phyloP scores from a whole-genome alignment of 1,139 yeast genomes.

The Geotrichum reessii region DNA sequence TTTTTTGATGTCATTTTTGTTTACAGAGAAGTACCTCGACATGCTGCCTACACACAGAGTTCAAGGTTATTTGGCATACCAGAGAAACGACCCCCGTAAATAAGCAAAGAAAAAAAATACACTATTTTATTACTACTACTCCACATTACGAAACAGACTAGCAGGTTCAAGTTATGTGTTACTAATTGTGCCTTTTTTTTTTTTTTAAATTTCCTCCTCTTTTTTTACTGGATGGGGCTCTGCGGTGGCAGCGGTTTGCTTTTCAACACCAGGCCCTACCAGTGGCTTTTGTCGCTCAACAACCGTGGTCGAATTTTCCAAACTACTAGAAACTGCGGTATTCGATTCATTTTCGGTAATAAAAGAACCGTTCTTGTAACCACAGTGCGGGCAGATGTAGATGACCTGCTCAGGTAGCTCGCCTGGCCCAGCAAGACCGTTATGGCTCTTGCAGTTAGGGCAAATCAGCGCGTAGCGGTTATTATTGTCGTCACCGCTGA shows the following conservation, averaged over 20 bases:
- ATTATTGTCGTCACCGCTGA: conserved; percentile 64
- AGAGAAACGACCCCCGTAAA: conserved; percentile 78
- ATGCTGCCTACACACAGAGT: conserved; percentile 64
- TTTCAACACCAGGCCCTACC: not conserved
- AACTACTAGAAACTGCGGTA: conserved; percentile 1
- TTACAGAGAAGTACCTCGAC: conserved; percentile 58
- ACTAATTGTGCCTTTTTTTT: not conserved
- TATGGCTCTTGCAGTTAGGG: conserved; percentile 56
- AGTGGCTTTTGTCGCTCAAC: conserved; percentile 2
- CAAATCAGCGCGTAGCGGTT: conserved; percentile 74
- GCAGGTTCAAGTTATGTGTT: not conserved
- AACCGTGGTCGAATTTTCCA: conserved; percentile 2
- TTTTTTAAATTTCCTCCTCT: not conserved
- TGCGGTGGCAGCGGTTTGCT: not conserved
- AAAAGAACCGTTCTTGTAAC: conserved; percentile 44
- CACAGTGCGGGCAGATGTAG: conserved; percentile 74
- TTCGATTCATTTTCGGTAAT: not conserved
- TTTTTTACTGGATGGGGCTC: not conserved
- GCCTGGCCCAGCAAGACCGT: conserved; percentile 80
- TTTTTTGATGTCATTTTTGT: not conserved
- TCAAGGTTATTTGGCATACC: conserved; percentile 73
- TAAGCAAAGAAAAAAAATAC: conserved; percentile 31
- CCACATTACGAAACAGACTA: not conserved
- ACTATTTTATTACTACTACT: not conserved
- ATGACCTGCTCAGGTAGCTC: conserved; percentile 49